Evolutionary conservation across 176 grass and related monocot species (phyloP).

Genomic region (Thinopyrum elongatum): DNA sequence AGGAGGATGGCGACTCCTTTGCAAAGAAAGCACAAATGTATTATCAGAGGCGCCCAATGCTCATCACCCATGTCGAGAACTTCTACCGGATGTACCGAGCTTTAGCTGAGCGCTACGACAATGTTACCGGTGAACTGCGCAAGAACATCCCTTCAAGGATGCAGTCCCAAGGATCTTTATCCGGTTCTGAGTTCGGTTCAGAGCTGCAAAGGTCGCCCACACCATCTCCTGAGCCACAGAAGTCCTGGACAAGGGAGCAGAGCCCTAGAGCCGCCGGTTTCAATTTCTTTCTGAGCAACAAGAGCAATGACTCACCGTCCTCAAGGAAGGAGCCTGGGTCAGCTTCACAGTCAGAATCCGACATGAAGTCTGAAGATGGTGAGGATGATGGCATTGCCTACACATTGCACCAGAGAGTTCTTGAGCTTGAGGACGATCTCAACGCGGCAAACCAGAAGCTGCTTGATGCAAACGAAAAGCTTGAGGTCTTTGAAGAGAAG

Average conservation of each 20-base stretch:
- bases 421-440: constrained; percentile 65
- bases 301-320: constrained; percentile 28
- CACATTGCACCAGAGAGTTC: constrained; percentile 48
- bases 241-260: constrained; percentile 53
- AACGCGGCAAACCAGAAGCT: constrained; percentile 16
- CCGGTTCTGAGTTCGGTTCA: constrained; percentile 47
- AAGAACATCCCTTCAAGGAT: constrained; percentile 61
- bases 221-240: constrained; percentile 52
- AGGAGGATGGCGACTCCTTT: constrained; percentile 65
- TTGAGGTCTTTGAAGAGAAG: constrained; percentile 38
- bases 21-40: constrained; percentile 83
- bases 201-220: constrained; percentile 47
- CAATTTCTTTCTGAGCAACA: constrained; percentile 50
- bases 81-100: constrained; percentile 78
- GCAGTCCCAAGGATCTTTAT: constrained; percentile 40
- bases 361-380: constrained; percentile 45
- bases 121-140: constrained; percentile 68
- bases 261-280: constrained; percentile 59
- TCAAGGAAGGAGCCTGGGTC: constrained; percentile 42
- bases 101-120: constrained; percentile 71
- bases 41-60: constrained; percentile 65
- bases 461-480: constrained; percentile 30
- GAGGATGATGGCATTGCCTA: constrained; percentile 67
- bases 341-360: constrained; percentile 56
- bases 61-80: constrained; percentile 57